phyloP scores from a whole-genome alignment of 2,329 filamentous ascomycete species.

The Teratosphaeria pseudoeucalypti region DNA sequence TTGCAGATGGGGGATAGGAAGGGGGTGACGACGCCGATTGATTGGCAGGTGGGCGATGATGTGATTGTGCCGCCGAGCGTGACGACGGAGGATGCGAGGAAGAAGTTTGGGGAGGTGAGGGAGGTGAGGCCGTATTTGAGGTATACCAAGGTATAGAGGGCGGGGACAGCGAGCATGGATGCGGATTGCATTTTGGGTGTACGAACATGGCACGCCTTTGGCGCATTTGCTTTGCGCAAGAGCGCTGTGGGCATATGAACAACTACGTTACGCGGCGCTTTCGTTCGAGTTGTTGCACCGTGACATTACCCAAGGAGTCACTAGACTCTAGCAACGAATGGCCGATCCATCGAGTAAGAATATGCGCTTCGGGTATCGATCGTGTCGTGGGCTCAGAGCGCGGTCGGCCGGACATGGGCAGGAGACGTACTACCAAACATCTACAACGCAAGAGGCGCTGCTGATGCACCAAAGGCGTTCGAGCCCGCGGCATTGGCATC shows the following conservation, averaged over 20 bases:
- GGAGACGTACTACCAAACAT: neutral
- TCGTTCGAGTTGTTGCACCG: neutral
- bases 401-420: neutral
- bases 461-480: slow-evolving; percentile 24
- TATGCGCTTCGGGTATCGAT: neutral
- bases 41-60: slow-evolving; percentile 82
- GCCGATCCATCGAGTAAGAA: neutral
- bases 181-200: neutral
- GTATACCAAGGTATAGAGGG: slow-evolving; percentile 45
- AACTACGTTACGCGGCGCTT: neutral
- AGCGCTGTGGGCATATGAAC: neutral
- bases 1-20: slow-evolving; percentile 68
- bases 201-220: neutral
- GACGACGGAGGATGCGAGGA: slow-evolving; percentile 74
- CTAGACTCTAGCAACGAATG: neutral
- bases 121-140: slow-evolving; percentile 60
- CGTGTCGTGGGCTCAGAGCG: neutral
- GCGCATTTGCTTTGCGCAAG: neutral
- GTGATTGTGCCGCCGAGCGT: slow-evolving; percentile 82
- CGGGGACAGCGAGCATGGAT: neutral
- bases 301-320: neutral
- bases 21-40: slow-evolving; percentile 59
- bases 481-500: slow-evolving; percentile 23
- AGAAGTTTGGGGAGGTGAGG: slow-evolving; percentile 67
- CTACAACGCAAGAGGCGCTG: slow-evolving; percentile 22